Evolutionary conservation across 306 rosid species (phyloP).

Genomic region (Trifolium pratense): DNA sequence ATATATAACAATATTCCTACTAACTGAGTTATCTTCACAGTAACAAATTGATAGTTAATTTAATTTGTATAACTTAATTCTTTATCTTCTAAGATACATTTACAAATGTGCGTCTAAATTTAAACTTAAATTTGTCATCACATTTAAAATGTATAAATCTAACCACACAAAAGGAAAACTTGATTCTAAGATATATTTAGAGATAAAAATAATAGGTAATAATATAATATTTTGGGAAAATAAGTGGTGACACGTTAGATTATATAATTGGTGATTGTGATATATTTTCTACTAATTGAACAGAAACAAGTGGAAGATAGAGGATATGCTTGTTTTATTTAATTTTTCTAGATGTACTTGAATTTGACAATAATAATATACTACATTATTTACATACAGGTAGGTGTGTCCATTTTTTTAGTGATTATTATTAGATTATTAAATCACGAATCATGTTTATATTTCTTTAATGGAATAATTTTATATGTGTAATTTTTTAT

Average conservation of each 20-base stretch:
- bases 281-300: neutral
- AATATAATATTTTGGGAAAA: neutral
- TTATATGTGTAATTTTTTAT: neutral
- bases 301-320: neutral
- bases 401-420: neutral
- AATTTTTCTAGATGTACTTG: neutral
- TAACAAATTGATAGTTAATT: too few species aligned
- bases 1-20: too few species aligned
- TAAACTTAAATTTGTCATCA: too few species aligned
- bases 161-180: too few species aligned
- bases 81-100: too few species aligned
- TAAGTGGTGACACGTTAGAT: neutral
- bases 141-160: too few species aligned
- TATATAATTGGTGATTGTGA: neutral
- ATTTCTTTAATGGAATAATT: neutral
- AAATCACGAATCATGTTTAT: neutral
- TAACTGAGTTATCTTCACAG: too few species aligned
- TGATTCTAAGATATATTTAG: too few species aligned
- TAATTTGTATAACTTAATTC: too few species aligned
- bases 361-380: neutral
- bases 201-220: neutral
- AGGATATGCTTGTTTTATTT: neutral
- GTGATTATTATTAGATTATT: neutral
- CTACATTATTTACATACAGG: neutral
- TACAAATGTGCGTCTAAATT: too few species aligned